A percentile compares a stretch with the other conserved stretches of the same genome.
These are phyloP conservation scores for Pythium diclinum DNA, from an alignment of 352 stramenopile genomes.

Conservation along the genomic window DNA sequence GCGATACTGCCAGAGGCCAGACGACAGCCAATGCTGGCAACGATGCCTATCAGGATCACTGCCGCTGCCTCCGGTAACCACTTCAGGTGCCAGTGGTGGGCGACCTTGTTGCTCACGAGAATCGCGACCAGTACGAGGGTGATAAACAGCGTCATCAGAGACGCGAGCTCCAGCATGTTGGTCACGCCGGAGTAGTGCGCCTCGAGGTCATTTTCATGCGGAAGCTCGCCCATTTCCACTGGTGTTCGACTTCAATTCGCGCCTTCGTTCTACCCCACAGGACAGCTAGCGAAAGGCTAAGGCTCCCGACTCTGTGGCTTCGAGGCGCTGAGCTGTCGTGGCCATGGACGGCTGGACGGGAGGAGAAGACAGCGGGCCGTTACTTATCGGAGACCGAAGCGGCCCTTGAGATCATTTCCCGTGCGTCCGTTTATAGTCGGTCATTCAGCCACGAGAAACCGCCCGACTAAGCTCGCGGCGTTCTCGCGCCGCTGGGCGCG, in stretches of 20 bases:
- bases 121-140: slow-evolving; percentile 26
- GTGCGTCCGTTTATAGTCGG: not conserved
- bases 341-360: not conserved
- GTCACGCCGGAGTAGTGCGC: slow-evolving; percentile 23
- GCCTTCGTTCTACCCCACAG: not conserved
- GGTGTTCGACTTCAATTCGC: not conserved
- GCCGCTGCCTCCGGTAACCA: slow-evolving; percentile 30
- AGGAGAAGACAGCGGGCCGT: not conserved
- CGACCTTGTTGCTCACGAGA: slow-evolving; percentile 35
- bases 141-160: slow-evolving; percentile 33
- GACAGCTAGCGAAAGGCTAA: not conserved
- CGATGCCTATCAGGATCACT: slow-evolving; percentile 31
- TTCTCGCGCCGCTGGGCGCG: not conserved
- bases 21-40: slow-evolving; percentile 24
- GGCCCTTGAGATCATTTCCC: not conserved
- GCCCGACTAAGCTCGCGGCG: slow-evolving; percentile 1
- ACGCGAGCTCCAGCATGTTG: slow-evolving; percentile 32
- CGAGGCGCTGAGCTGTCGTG: not conserved
- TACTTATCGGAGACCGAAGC: not conserved
- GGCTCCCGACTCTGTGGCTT: too few relatives aligned
- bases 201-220: slow-evolving; percentile 31
- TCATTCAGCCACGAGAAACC: slow-evolving; percentile 2
- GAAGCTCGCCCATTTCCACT: slow-evolving; percentile 23
- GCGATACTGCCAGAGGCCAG: slow-evolving; percentile 28
- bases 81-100: slow-evolving; percentile 30